These are phyloP conservation scores for Parietaria judaica DNA, from an alignment of 306 rosid species.

Conservation along the genomic window DNA sequence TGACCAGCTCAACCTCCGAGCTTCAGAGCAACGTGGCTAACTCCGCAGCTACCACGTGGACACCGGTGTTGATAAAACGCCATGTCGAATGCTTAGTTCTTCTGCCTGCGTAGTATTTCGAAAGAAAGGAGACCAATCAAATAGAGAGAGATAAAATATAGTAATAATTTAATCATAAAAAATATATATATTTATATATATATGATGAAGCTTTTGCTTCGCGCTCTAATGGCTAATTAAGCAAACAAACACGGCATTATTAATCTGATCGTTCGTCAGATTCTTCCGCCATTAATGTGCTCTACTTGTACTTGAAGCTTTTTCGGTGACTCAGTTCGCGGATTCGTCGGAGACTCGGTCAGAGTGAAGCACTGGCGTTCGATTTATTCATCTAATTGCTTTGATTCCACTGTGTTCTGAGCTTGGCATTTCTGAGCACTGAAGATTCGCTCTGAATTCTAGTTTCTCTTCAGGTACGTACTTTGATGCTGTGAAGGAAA, in stretches of 20 bases:
- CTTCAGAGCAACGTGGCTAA: conserved; percentile 5
- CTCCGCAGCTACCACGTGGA: conserved; percentile 15
- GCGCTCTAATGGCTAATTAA: neutral
- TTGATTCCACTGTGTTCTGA: neutral
- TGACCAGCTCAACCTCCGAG: conserved; percentile 13
- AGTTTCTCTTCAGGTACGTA: no score
- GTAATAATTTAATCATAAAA: neutral
- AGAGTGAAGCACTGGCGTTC: neutral
- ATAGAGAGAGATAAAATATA: conserved; percentile 4
- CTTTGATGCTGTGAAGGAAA: no score
- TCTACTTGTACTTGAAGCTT: conserved; percentile 16
- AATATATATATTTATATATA: no score
- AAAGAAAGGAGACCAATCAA: conserved; percentile 19
- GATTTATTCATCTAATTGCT: neutral
- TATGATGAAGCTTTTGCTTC: neutral
- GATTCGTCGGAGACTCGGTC: neutral
- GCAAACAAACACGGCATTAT: conserved; percentile 4
- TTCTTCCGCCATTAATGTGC: neutral
- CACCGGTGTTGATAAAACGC: conserved; percentile 9
- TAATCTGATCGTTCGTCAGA: conserved; percentile 27
- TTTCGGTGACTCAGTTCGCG: conserved; percentile 6
- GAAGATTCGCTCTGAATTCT: neutral
- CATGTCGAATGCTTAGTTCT: conserved; percentile 12
- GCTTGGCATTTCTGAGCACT: neutral
- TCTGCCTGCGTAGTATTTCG: neutral